A percentile compares a stretch with the other conserved stretches of the same genome.
Evolutionary conservation across 169 alveolate species (phyloP).

Genomic region (Besnoitia besnoiti): DNA sequence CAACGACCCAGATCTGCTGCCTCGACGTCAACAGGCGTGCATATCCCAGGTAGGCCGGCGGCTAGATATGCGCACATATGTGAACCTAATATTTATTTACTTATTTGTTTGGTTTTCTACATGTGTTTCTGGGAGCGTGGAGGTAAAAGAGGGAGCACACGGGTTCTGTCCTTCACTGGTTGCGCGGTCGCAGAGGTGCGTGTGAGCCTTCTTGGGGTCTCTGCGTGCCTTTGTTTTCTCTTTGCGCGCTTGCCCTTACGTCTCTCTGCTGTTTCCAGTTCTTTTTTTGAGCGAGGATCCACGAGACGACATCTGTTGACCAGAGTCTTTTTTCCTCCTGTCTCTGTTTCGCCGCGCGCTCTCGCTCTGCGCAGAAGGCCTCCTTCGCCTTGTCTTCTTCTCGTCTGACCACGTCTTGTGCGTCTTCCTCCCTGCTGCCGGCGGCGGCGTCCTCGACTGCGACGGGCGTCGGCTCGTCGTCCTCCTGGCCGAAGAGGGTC

Average conservation of each 20-base stretch:
- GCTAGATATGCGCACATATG: no score
- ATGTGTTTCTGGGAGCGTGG: no score
- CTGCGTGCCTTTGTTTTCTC: background rate
- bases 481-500: background rate
- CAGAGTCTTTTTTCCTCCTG: background rate
- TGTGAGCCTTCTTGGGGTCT: no score
- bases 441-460: background rate
- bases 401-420: background rate
- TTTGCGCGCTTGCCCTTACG: background rate
- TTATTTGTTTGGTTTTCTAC: no score
- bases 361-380: background rate
- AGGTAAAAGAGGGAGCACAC: no score
- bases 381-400: background rate
- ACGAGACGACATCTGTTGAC: background rate
- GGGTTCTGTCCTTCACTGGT: no score
- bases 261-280: background rate
- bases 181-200: no score
- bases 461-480: background rate
- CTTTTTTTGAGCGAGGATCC: background rate
- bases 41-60: no score
- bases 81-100: no score
- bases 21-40: no score
- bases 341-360: background rate
- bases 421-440: background rate
- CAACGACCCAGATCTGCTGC: no score